Conservation (phyloP, 129 eudicot species). For the Saussurea involucrata region DNA sequence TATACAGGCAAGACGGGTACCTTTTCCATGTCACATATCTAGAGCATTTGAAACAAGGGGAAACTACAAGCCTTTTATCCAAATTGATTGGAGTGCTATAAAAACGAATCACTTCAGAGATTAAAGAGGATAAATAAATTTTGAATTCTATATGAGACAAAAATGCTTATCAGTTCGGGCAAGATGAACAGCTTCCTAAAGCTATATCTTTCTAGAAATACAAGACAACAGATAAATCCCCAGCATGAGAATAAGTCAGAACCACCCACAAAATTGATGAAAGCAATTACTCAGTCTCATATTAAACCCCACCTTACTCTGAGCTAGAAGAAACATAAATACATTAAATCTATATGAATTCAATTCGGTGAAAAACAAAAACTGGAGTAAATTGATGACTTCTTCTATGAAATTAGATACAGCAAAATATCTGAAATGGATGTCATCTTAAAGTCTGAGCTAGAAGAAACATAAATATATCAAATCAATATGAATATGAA, state of each 20-base stretch:
- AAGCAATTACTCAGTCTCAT: not conserved
- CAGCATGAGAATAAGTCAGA: too few species aligned
- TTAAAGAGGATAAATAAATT: not conserved
- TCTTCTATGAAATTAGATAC: not conserved
- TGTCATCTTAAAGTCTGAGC: too few species aligned
- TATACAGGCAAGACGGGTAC: not conserved
- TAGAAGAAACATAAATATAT: not conserved
- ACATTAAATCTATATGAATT: not conserved
- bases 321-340: not conserved
- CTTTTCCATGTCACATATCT: not conserved
- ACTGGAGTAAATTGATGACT: not conserved
- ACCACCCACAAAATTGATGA: not conserved
- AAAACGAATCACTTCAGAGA: not conserved
- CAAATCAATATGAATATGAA: not conserved
- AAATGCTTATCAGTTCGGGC: not conserved
- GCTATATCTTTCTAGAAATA: not conserved
- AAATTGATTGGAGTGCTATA: not conserved
- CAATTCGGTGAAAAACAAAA: not conserved
- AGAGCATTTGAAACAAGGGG: not conserved
- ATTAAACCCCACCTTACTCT: not conserved
- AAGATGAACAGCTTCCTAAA: not conserved
- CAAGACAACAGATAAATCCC: too few species aligned
- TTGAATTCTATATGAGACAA: not conserved
- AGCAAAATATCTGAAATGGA: not conserved
- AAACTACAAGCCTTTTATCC: not conserved